phyloP scores from a whole-genome alignment of 768 basidiomycete species.

The Lentinula raphanica region DNA sequence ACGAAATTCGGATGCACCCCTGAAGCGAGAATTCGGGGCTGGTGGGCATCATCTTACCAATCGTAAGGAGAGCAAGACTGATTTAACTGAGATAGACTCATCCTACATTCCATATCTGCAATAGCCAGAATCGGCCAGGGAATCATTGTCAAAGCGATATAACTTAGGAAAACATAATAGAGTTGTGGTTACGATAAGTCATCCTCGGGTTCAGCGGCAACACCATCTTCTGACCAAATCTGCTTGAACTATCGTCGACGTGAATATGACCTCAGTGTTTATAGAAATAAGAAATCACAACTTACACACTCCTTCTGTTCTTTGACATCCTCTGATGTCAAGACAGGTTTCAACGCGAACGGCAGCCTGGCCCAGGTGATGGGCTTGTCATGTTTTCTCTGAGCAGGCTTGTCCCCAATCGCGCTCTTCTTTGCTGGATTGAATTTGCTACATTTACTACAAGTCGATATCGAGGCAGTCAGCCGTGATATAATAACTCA shows the following conservation, averaged over 20 bases:
- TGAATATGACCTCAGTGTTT: neutral
- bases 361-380: conserved; percentile 74
- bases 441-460: conserved; percentile 89
- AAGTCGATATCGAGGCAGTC: neutral
- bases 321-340: conserved; percentile 56
- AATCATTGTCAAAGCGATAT: too few relatives aligned
- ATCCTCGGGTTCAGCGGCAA: conserved; percentile 60
- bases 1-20: too few relatives aligned
- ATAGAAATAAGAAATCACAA: conserved; percentile 1
- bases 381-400: conserved; percentile 53
- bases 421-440: conserved; percentile 85
- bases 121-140: too few relatives aligned
- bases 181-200: conserved; percentile 20
- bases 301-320: conserved; percentile 63
- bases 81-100: too few relatives aligned
- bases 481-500: conserved; percentile 3
- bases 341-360: conserved; percentile 54
- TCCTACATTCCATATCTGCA: neutral
- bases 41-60: too few relatives aligned
- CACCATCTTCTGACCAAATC: conserved; percentile 80
- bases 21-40: too few relatives aligned
- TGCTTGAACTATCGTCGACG: conserved; percentile 52
- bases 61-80: too few relatives aligned
- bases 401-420: conserved; percentile 76
- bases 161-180: neutral